Base-by-base conservation (phyloP, 345 rosid genomes). In the Pugionium cornutum region DNA sequence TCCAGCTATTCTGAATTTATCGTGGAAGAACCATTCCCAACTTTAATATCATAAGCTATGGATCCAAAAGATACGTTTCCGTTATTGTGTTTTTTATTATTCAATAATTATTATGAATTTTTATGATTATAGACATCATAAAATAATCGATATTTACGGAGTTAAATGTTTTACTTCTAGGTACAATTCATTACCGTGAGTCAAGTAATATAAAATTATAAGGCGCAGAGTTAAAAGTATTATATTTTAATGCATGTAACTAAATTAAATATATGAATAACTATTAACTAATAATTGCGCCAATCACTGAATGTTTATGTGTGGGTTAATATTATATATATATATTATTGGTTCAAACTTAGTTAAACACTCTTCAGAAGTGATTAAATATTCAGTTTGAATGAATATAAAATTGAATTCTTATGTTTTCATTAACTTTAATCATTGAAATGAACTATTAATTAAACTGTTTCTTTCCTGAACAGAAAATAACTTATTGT, bases 281-380 rank as follows among this genome's bases (percentile, higher is more conserved):
- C 52, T 67, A 73, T 66, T 73, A 73, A 59, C 52, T 67, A 73
- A 73, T 73, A 73, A 59, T 73, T 72, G 9, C 57, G 58, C 9
- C 59, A 74, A 74, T 67, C 54, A 67, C 62, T 54, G 47, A 48
- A 65, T 68, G 72, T 61, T 73, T 59, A 66, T 52, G 67, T 32
- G 71, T 73, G 77, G 42, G 63, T 36, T 18, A 59, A 53, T 73
- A 73, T 66, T 45, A 70, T 66, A 66, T 53, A 66, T 53, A 18
- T 18, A 18, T 0, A 18, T 18, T 18, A 18, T 18, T 58, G 42
- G 32, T 66, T 73, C 44, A 59, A 59, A 59, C 76, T 37, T 51
- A 58, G 49, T 66, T 66, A 66, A 66, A 58, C 67, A 66, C 71
- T 66, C 64, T 74, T 61, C 42, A 47, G 42, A 55, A 68, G 59